These are phyloP conservation scores for Colletotrichum scovillei DNA, from an alignment of 2,329 filamentous ascomycete genomes.

Conservation along the genomic window DNA sequence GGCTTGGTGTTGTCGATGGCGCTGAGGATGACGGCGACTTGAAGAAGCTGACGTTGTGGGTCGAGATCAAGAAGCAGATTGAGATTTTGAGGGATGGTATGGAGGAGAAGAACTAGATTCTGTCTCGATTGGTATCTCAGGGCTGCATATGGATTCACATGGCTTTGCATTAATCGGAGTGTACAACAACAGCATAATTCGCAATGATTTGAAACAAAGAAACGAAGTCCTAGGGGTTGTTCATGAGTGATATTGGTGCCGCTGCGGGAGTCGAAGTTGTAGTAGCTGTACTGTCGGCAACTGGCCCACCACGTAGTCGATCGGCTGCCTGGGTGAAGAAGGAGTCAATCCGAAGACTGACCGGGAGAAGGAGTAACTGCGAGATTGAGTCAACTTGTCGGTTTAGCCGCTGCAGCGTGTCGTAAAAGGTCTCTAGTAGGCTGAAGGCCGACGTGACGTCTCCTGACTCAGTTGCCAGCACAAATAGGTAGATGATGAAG, in stretches of 20 bases:
- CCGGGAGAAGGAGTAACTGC: conserved; percentile 48
- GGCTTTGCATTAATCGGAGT: background rate
- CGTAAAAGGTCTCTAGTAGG: conserved; percentile 51
- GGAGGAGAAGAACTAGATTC: conserved; percentile 47
- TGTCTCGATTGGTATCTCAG: background rate
- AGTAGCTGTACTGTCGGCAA: background rate
- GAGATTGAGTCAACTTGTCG: conserved; percentile 45
- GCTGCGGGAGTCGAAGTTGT: background rate
- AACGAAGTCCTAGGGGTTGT: background rate
- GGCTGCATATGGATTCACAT: too few relatives aligned
- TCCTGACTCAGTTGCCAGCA: conserved; percentile 50
- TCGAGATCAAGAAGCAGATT: conserved; percentile 73
- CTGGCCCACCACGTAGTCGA: background rate
- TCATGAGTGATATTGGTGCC: too few relatives aligned
- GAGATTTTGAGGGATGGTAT: conserved; percentile 70
- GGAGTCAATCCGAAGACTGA: conserved; percentile 51
- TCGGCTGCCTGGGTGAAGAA: conserved; percentile 51
- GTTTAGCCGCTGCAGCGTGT: conserved; percentile 48
- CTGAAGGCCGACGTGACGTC: conserved; percentile 49
- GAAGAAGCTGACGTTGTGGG: conserved; percentile 66
- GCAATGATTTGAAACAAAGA: too few relatives aligned
- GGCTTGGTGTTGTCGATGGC: conserved; percentile 46
- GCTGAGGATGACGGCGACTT: conserved; percentile 49
- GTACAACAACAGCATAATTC: background rate
- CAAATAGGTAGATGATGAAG: conserved; percentile 60